Evolutionary conservation across 768 basidiomycete genomes (phyloP).

Genomic region (Serendipita sp.): DNA sequence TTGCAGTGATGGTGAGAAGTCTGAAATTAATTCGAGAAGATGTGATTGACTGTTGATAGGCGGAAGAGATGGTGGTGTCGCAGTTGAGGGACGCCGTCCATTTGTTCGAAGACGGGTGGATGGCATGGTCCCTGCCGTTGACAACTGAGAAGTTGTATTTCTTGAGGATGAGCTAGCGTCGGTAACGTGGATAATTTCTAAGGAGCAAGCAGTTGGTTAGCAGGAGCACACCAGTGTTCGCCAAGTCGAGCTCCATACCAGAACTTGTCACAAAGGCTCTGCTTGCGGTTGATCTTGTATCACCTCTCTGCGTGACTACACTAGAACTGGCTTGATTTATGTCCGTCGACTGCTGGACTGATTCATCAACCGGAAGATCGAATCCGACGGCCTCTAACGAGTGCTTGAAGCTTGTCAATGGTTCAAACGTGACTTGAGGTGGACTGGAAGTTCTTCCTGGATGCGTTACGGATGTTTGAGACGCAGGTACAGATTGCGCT

Average conservation of each 20-base stretch:
- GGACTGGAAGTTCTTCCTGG: background rate
- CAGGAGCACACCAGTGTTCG: background rate
- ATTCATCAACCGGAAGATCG: background rate
- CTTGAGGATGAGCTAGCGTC: background rate
- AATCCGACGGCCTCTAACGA: background rate
- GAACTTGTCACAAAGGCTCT: background rate
- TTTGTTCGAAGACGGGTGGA: background rate
- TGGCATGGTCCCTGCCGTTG: background rate
- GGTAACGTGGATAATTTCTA: background rate
- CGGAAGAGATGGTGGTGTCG: slow-evolving; percentile 1
- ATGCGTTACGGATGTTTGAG: background rate
- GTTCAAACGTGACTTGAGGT: slow-evolving; percentile 5
- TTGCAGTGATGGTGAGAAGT: background rate
- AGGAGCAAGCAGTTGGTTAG: background rate
- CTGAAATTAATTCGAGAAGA: slow-evolving; percentile 1
- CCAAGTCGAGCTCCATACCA: background rate
- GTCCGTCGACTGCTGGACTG: background rate
- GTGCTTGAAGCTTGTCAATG: slow-evolving; percentile 1
- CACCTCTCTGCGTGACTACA: no score
- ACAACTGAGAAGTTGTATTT: background rate
- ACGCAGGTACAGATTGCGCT: no score
- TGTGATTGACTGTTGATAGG: slow-evolving; percentile 5
- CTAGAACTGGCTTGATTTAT: background rate
- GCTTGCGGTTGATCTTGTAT: background rate
- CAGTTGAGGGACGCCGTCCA: background rate